Base-by-base conservation (phyloP, 1,284 basidiomycete genomes). In the Tilletia indica region DNA sequence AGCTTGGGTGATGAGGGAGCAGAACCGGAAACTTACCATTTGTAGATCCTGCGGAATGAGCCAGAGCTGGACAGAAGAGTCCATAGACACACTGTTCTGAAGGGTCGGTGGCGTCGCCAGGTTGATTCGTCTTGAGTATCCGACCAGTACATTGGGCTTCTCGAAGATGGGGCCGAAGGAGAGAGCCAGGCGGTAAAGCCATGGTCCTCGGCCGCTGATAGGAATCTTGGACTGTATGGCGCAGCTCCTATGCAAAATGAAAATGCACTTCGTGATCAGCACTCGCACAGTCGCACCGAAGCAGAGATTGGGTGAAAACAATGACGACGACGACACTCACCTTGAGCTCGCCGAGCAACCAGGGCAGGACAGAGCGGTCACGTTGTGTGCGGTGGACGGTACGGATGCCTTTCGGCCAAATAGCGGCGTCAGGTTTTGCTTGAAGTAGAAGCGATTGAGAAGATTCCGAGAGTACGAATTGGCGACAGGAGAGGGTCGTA, bases 331-430 rank as follows among this genome's bases (percentile, higher is more conserved):
- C 47, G n/a, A n/a, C n/a, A 48, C 47, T 48, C 47, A 48, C 47
- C 6, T 3, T 58, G n/a, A 80, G 74, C 8, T 36, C 58, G 39
- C 75, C 69, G 51, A 72, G 63, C 74, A 72, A 11, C 78, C 78
- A 36, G 70, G 72, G 16, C 70, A 51, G 14, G 76, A 72, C 21
- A 80, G 68, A 11, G 78, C 76, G 2, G 78, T 75, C 36, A 77
- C 75, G 51, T 80, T 80, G 78, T 76, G 72, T 39, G 74, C 74
- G 67, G 79, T 76, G n/a, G 73, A 68, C 0, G 77, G 73, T 14
- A 77, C 78, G 4, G 76, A 76, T 0, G 77, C 76, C 42, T 68
- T 69, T 61, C 69, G 67, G 25, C 76, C 76, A 16, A 1, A 72
- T 70, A 38, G 73, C 74, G 6, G 74, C 69, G 39, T 77, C 71